Evolutionary conservation across 306 rosid genomes (phyloP).

Genomic region (Herpetospermum pedunculosum): DNA sequence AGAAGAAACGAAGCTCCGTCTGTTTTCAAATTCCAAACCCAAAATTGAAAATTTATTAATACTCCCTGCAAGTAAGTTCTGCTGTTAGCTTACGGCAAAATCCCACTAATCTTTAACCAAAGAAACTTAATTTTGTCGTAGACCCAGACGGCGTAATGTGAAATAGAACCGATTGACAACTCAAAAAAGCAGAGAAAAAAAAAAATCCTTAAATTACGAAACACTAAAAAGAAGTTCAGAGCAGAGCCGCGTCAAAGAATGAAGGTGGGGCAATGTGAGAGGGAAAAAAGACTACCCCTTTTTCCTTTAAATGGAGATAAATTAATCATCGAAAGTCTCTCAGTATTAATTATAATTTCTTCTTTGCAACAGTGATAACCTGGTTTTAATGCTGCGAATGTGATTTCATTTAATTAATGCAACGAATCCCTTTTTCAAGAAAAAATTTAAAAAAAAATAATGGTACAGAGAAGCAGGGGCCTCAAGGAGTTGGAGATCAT

Average conservation of each 20-base stretch:
- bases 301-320: neutral
- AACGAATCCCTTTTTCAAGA: neutral
- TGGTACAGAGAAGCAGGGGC: neutral
- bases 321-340: neutral
- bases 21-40: neutral
- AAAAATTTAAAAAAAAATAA: neutral
- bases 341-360: neutral
- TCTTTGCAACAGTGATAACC: neutral
- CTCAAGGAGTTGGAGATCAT: neutral
- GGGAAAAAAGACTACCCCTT: neutral
- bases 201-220: neutral
- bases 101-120: neutral
- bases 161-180: neutral
- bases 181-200: neutral
- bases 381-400: neutral
- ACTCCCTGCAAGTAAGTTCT: neutral
- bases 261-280: neutral
- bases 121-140: neutral
- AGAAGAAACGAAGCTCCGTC: neutral
- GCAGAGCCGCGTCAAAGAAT: conserved; percentile 1
- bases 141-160: neutral
- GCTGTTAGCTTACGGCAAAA: neutral
- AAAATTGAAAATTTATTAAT: neutral
- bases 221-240: neutral
- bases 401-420: neutral